Evolutionary conservation across 371 early-diverging fungal genomes (phyloP), one percentile per base, ranked within the genome.

Genomic region (Batrachochytrium dendrobatidis): DNA sequence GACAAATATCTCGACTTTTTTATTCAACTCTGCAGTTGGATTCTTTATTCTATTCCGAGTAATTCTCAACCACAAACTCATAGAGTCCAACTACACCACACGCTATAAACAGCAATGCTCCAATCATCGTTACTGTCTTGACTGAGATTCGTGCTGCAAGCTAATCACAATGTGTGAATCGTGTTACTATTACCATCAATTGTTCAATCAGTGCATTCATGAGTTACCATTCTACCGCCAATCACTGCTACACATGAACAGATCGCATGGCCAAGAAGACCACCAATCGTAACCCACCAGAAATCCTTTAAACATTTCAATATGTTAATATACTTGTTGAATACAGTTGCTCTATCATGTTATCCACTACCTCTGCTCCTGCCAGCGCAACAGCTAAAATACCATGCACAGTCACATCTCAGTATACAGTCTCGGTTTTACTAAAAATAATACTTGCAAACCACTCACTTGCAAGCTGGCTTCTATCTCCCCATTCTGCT

Each of bases 401-500:
- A 29, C 29, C 49, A n/a, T n/a, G n/a, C n/a, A n/a, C n/a, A n/a
- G n/a, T n/a, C 0, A 35, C 52, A n/a, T n/a, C n/a, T n/a, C n/a
- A n/a, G n/a, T n/a, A n/a, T n/a, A n/a, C n/a, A n/a, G n/a, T n/a
- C n/a, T n/a, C n/a, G n/a, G n/a, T n/a, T n/a, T n/a, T n/a, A n/a
- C n/a, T n/a, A n/a, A n/a, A n/a, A n/a, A n/a, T n/a, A n/a, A n/a
- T n/a, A 26, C 46, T 5, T 39, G 12, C 15, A n/a, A 39, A 15
- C 58, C 75, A 62, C 68, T 55, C 58, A 72, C 75, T 74, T 3
- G 75, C 75, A 34, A 70, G 66, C 72, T 96, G 94, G 50, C 92
- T 92, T 29, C 95, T 84, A 71, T 95, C 97, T 10, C 95, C 95
- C 97, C 97, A 96, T 68, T 98, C 98, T 46, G 94, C 98, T 62